A percentile compares a stretch with the other conserved stretches of the same genome.
These are phyloP conservation scores for Apophysomyces trapeziformis DNA, from an alignment of 371 early-diverging fungal species.

Conservation along the genomic window DNA sequence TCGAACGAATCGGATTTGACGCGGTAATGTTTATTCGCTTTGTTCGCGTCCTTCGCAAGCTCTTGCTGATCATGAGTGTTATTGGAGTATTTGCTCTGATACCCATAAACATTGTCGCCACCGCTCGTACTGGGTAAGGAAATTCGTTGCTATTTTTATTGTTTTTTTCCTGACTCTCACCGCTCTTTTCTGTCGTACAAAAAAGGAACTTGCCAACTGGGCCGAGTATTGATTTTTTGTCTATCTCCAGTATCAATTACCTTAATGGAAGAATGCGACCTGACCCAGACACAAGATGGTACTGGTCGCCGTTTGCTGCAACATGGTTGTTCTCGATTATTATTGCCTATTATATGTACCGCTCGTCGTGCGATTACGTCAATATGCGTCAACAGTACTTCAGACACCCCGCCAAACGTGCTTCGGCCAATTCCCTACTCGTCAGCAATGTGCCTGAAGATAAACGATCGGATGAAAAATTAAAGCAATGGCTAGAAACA, in stretches of 20 bases:
- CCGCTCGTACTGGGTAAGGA: constrained; percentile 37
- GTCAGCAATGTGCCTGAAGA: constrained; percentile 69
- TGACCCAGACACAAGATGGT: constrained; percentile 43
- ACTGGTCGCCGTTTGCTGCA: constrained; percentile 69
- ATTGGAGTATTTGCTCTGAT: constrained; percentile 62
- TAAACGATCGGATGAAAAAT: constrained; percentile 57
- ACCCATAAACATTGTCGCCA: constrained; percentile 62
- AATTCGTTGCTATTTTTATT: constrained; percentile 6
- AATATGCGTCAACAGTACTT: constrained; percentile 64
- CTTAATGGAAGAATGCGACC: constrained; percentile 16
- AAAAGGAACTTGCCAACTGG: constrained; percentile 39
- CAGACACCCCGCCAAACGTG: constrained; percentile 59
- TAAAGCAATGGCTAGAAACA: constrained; percentile 56
- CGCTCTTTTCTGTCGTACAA: constrained; percentile 12
- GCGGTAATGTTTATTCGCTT: constrained; percentile 78
- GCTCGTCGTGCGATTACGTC: constrained; percentile 65
- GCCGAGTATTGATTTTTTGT: constrained; percentile 30
- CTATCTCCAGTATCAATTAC: constrained; percentile 37
- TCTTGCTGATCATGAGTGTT: constrained; percentile 58
- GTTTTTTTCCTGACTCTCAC: neutral
- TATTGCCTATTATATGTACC: constrained; percentile 57
- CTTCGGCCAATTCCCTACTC: constrained; percentile 68
- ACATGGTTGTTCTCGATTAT: constrained; percentile 65
- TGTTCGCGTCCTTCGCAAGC: constrained; percentile 54
- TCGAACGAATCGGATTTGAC: constrained; percentile 73